These are phyloP conservation scores for Talaromyces sp. DNA, from an alignment of 2,329 filamentous ascomycete species.

Conservation along the genomic window DNA sequence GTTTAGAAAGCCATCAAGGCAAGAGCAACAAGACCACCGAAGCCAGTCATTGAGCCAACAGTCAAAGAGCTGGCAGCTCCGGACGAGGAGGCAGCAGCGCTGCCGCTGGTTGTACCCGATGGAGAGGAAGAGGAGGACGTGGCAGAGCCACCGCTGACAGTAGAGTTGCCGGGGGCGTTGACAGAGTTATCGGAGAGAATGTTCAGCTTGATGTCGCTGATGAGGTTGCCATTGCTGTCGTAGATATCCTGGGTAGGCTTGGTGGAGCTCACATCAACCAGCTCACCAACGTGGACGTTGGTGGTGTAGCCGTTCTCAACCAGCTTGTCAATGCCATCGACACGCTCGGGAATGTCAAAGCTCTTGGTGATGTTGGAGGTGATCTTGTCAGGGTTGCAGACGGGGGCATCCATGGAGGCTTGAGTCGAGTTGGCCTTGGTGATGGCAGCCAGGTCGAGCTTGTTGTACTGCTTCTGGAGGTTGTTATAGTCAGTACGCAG, in stretches of 20 bases:
- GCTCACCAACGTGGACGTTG: conserved; percentile 54
- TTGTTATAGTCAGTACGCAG: conserved; percentile 65
- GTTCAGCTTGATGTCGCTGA: conserved; percentile 60
- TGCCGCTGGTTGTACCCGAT: conserved; percentile 17
- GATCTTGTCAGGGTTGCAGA: conserved; percentile 65
- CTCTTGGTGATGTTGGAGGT: conserved; percentile 65
- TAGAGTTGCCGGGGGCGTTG: conserved; percentile 50
- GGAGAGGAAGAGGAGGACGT: background rate
- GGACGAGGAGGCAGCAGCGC: conserved; percentile 12
- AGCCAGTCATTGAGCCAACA: background rate
- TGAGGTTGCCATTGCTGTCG: conserved; percentile 49
- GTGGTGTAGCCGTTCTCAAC: conserved; percentile 70
- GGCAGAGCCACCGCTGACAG: conserved; percentile 14
- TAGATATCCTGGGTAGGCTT: conserved; percentile 55
- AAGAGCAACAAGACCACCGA: conserved; percentile 8
- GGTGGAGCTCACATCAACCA: conserved; percentile 56
- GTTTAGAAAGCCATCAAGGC: conserved; percentile 5
- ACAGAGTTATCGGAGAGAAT: conserved; percentile 46
- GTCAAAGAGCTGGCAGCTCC: conserved; percentile 11
- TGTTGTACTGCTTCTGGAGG: conserved; percentile 68
- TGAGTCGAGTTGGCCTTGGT: conserved; percentile 57
- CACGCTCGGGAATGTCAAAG: conserved; percentile 69
- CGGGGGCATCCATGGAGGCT: conserved; percentile 52
- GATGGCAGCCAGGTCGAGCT: conserved; percentile 65
- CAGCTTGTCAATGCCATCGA: conserved; percentile 62